Conservation (phyloP, 2,329 filamentous ascomycete genomes). For the Talaromyces amestolkiae region DNA sequence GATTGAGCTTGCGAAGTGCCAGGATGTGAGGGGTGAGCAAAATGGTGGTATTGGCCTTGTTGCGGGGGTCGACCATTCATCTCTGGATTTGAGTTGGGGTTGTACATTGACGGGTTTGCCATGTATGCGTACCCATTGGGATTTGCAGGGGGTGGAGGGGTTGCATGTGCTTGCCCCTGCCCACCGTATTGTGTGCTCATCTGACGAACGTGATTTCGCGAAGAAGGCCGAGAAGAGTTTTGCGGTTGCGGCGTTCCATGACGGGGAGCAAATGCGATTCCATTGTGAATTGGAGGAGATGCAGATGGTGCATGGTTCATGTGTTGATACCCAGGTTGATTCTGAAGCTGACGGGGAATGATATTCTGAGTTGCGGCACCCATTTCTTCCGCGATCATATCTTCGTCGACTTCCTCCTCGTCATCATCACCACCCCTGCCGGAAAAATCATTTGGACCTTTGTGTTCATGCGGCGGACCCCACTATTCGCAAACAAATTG, state of each 20-base stretch:
- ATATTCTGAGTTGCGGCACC: conserved; percentile 55
- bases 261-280: conserved; percentile 67
- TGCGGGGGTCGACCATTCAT: conserved; percentile 48
- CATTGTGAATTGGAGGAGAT: conserved; percentile 83
- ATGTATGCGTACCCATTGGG: conserved; percentile 78
- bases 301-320: conserved; percentile 81
- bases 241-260: conserved; percentile 80
- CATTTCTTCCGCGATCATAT: conserved; percentile 66
- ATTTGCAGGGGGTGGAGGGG: conserved; percentile 58
- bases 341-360: conserved; percentile 69
- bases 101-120: conserved; percentile 82
- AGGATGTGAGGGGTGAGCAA: conserved; percentile 35
- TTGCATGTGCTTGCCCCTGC: conserved; percentile 53
- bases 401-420: conserved; percentile 72
- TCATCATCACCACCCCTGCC: conserved; percentile 72
- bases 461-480: conserved; percentile 90
- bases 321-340: conserved; percentile 66
- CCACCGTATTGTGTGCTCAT: conserved; percentile 70
- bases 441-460: conserved; percentile 88
- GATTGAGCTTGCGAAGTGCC: conserved; percentile 42
- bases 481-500: conserved; percentile 57
- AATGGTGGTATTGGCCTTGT: conserved; percentile 44
- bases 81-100: conserved; percentile 55
- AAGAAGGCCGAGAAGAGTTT: conserved; percentile 71
- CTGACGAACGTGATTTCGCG: conserved; percentile 74